phyloP scores from a whole-genome alignment of 768 basidiomycete genomes.

The Trametes elegans region DNA sequence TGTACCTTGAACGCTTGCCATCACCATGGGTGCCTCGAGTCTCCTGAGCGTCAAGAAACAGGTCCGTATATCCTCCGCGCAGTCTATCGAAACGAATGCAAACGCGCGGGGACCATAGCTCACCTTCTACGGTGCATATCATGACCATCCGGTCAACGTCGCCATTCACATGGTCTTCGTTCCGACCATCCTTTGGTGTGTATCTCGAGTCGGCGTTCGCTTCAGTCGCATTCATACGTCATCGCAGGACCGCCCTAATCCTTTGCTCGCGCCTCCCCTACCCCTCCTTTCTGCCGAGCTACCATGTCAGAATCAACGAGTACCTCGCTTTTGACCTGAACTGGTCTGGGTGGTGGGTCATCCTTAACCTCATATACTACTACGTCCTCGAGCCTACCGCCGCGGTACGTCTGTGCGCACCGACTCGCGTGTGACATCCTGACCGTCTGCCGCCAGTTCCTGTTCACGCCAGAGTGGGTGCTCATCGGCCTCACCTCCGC shows the following conservation, averaged over 20 bases:
- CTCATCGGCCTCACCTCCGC: conserved; percentile 69
- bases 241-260: conserved; percentile 61
- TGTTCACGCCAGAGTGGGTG: conserved; percentile 75
- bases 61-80: conserved; percentile 35
- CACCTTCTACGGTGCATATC: conserved; percentile 92
- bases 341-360: conserved; percentile 54
- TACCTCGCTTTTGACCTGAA: conserved; percentile 73
- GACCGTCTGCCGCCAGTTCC: conserved; percentile 45
- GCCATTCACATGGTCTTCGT: conserved; percentile 85
- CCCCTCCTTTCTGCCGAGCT: conserved; percentile 52
- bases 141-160: conserved; percentile 79
- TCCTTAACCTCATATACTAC: conserved; percentile 73
- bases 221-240: background rate
- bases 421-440: background rate
- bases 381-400: conserved; percentile 77
- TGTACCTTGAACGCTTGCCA: background rate
- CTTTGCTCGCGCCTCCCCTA: conserved; percentile 46
- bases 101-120: too few relatives aligned
- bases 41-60: conserved; percentile 72
- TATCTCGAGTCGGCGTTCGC: background rate
- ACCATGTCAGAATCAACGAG: conserved; percentile 52
- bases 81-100: too few relatives aligned
- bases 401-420: conserved; percentile 55
- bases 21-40: conserved; percentile 32
- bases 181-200: conserved; percentile 77